Percentiles rank a stretch among this genome's conserved stretches.
Evolutionary conservation across 192 early-diverging fungal species (phyloP).

Genomic region (Umbelopsis isabellina): DNA sequence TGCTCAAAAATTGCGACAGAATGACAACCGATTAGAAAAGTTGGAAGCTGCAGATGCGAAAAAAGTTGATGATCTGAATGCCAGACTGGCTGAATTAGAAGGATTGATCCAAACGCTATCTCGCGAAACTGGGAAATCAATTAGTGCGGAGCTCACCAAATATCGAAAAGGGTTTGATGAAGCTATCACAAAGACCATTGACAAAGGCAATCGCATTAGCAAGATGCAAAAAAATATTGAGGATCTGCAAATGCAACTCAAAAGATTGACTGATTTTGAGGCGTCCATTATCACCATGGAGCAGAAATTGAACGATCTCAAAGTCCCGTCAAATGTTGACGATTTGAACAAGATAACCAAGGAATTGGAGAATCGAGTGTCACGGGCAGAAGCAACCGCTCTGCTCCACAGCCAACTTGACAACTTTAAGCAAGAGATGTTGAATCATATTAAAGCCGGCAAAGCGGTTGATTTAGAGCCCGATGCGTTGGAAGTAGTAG

Average conservation of each 20-base stretch:
- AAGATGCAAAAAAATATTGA: background rate
- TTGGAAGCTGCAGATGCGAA: background rate
- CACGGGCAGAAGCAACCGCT: background rate
- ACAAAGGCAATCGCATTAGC: background rate
- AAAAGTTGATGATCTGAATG: background rate
- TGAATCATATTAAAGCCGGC: background rate
- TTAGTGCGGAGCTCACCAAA: background rate
- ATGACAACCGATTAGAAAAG: slow-evolving; percentile 2
- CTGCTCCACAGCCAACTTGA: background rate
- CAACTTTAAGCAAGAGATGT: background rate
- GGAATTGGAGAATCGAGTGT: background rate
- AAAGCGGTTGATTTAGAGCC: background rate
- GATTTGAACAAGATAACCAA: background rate
- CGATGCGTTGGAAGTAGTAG: slow-evolving; percentile 35
- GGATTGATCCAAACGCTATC: background rate
- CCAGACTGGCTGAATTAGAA: slow-evolving; percentile 1
- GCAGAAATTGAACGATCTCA: background rate
- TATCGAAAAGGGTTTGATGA: background rate
- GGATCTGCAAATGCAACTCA: background rate
- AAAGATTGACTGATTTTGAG: background rate
- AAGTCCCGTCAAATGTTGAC: background rate
- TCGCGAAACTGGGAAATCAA: background rate
- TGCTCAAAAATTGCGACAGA: slow-evolving; percentile 8
- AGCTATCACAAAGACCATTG: background rate
- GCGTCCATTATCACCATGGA: background rate